Percentiles rank a stretch among this genome's conserved stretches.
These are phyloP conservation scores for Scedosporium aurantiacum DNA, from an alignment of 2,329 filamentous ascomycete species.

Conservation along the genomic window DNA sequence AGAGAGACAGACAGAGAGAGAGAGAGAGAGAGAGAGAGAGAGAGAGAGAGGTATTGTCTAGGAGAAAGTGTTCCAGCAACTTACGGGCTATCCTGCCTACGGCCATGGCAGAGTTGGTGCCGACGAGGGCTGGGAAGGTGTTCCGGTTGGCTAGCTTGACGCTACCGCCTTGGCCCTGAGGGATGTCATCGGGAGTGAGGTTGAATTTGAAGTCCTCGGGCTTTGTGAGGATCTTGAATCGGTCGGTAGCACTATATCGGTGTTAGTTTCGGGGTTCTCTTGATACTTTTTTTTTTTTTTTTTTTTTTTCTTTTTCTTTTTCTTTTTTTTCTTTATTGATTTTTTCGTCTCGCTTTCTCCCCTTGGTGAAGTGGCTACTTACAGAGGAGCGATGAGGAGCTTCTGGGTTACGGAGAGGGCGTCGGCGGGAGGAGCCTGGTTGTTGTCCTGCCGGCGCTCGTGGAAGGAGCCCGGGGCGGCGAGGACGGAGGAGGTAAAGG, in stretches of 20 bases:
- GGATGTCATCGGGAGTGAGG: conserved; percentile 31
- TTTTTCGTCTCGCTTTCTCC: not conserved
- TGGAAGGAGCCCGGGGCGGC: conserved; percentile 13
- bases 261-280: not conserved
- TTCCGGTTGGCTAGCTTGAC: conserved; percentile 42
- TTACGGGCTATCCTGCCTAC: conserved; percentile 35
- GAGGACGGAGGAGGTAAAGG: conserved; percentile 22
- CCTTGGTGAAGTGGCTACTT: not conserved
- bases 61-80: conserved; percentile 12
- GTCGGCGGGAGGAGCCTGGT: conserved; percentile 8
- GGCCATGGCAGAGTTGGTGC: conserved; percentile 37
- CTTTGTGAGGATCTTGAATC: conserved; percentile 25
- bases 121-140: conserved; percentile 40
- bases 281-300: not conserved
- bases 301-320: not conserved
- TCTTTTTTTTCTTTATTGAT: too few relatives aligned
- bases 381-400: conserved; percentile 14
- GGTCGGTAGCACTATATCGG: conserved; percentile 22
- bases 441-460: conserved; percentile 5
- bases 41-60: not conserved
- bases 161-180: conserved; percentile 28
- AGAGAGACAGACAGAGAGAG: too few relatives aligned
- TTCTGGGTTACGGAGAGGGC: conserved; percentile 19
- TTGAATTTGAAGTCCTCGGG: conserved; percentile 32
- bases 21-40: conserved; percentile 14